A percentile compares a stretch with the other conserved stretches of the same genome.
Conservation (phyloP, 768 basidiomycete species). For the Podaxis sp. region DNA sequence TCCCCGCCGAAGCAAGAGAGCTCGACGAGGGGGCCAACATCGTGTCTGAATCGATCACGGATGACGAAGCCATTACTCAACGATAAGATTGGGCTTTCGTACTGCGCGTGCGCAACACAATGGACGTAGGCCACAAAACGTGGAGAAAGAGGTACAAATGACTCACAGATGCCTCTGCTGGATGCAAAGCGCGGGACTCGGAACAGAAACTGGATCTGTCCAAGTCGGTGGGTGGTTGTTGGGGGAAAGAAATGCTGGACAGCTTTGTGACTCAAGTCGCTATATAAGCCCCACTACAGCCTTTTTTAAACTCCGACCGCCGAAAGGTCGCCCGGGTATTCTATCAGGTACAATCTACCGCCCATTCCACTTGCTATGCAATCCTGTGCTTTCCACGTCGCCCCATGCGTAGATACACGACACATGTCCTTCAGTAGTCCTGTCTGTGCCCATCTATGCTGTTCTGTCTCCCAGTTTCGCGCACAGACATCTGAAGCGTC, state of each 20-base stretch:
- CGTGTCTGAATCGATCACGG: constrained; percentile 10
- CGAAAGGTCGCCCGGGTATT: constrained; percentile 1
- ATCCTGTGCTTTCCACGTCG: constrained; percentile 9
- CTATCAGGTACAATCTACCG: background rate
- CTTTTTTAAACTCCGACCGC: constrained; percentile 8
- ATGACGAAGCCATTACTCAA: constrained; percentile 19
- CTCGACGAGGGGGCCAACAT: constrained; percentile 19
- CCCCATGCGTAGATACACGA: background rate
- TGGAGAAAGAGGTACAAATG: constrained; percentile 18
- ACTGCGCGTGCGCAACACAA: constrained; percentile 14
- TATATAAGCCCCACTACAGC: constrained; percentile 4
- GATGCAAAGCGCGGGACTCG: background rate
- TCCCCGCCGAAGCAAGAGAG: constrained; percentile 18
- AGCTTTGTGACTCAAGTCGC: constrained; percentile 1
- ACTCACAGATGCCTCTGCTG: constrained; percentile 28
- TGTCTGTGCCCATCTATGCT: background rate
- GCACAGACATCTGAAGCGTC: background rate
- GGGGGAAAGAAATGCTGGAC: constrained; percentile 5
- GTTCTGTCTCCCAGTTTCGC: background rate
- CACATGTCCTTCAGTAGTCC: background rate
- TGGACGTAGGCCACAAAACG: constrained; percentile 26
- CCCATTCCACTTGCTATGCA: background rate
- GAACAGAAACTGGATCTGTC: background rate
- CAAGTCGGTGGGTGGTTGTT: background rate
- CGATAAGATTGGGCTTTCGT: constrained; percentile 16